Conservation (phyloP, 1,139 yeast genomes). For the Debaryomyces fabryi region DNA sequence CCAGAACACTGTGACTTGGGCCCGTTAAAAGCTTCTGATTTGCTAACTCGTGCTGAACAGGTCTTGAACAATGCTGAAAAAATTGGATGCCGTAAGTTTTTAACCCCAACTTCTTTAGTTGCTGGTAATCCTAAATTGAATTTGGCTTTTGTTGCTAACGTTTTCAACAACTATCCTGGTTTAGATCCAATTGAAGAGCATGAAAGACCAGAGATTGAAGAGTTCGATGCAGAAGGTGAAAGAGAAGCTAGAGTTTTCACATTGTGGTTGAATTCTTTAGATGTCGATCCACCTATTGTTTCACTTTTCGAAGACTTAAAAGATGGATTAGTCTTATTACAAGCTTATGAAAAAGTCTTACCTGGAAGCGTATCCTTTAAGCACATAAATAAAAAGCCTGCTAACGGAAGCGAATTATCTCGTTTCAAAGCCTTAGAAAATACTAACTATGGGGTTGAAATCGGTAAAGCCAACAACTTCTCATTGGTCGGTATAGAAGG, state of each 20-base stretch:
- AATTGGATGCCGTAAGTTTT: conserved; percentile 88
- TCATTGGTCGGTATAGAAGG: conserved; percentile 98
- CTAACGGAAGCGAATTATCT: conserved; percentile 69
- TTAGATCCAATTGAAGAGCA: conserved; percentile 92
- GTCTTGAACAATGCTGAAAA: conserved; percentile 85
- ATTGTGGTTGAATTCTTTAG: conserved; percentile 93
- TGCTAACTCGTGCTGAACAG: conserved; percentile 82
- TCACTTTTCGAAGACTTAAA: conserved; percentile 91
- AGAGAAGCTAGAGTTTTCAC: conserved; percentile 99
- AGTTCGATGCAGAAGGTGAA: conserved; percentile 99
- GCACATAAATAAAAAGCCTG: conserved; percentile 81
- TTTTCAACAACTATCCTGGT: conserved; percentile 96
- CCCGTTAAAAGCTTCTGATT: conserved; percentile 77
- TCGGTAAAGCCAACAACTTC: conserved; percentile 90
- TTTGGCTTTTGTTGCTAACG: conserved; percentile 94
- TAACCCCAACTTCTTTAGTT: conserved; percentile 90
- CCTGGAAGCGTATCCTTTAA: conserved; percentile 87
- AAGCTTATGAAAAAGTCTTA: conserved; percentile 93
- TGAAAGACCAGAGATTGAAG: conserved; percentile 87
- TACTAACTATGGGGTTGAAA: conserved; percentile 93
- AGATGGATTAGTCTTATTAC: conserved; percentile 86
- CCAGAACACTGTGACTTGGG: conserved; percentile 80
- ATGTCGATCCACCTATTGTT: conserved; percentile 93
- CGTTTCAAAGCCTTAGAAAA: conserved; percentile 96
- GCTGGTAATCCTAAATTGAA: conserved; percentile 97